Evolutionary conservation across 192 early-diverging fungal species (phyloP), one percentile per base, ranked within the genome.

Genomic region (Backusella macrospora): DNA sequence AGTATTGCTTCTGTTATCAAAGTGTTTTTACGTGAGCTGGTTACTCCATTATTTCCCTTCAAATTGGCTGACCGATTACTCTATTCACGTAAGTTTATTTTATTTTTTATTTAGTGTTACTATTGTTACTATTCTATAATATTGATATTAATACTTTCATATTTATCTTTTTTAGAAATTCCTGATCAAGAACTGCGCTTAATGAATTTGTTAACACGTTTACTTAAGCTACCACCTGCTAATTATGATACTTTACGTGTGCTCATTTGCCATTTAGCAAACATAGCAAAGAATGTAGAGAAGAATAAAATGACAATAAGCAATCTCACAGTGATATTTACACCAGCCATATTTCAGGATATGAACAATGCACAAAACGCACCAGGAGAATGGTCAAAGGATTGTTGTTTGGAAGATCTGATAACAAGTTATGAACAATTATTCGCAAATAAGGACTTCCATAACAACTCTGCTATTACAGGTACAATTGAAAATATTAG

Each of bases 291-390:
- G 1, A 72, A 88, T 26, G 77, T 82, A 16, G 82, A 84, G 29
- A 70, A 77, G 16, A 92, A 92, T 83, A 92, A 92, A 70, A 92
- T 92, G 90, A 83, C 81, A 9, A 72, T 84, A 1, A 76, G 78
- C 21, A 92, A 92, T 71, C 34, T 92, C 1, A 85, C 85, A 3
- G 67, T 90, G 65, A 82, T 92, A 34, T 92, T 92, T 71, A 86
- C 86, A 7, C 85, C 88, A 0, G 88, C 90, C 8, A 81, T 90
- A 23, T 91, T 91, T 76, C 86, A 88, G 26, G 86, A 87, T 48
- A 81, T 83, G 38, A 84, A 84, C 70, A 81, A 81, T 37, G 83
- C 82, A 9, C 70, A 75, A 44, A 34, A 26, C 14, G 62, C 71
- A 47, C 73, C 76, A 15, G 80, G 76, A n/a, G 80, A 82, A 66